Percentiles rank a stretch among this genome's conserved stretches.
Evolutionary conservation across 768 basidiomycete species (phyloP).

Genomic region (Tremella yokohamensis): DNA sequence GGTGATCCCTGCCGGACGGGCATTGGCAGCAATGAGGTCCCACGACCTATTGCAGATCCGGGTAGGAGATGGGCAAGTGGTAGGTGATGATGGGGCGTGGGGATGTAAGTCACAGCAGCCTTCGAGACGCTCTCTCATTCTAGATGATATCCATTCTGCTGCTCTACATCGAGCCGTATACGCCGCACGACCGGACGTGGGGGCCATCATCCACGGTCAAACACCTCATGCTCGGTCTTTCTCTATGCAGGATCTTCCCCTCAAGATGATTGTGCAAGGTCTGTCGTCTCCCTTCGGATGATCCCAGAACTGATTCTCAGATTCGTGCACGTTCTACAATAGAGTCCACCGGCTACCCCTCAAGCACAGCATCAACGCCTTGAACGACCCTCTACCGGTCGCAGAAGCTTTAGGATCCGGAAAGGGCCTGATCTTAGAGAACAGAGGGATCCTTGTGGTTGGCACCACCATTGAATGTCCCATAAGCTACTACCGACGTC

Average conservation of each 20-base stretch:
- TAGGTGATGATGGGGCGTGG: conserved; percentile 8
- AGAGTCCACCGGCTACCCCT: conserved; percentile 7
- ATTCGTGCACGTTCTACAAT: conserved; percentile 17
- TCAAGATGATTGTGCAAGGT: conserved; percentile 17
- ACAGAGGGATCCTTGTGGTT: conserved; percentile 13
- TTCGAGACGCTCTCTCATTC: background rate
- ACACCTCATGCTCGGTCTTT: conserved; percentile 9
- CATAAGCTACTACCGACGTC: conserved; percentile 13
- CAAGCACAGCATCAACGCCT: conserved; percentile 1
- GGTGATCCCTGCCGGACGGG: conserved; percentile 9
- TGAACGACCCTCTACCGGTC: conserved; percentile 5
- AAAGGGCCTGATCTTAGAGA: conserved; percentile 15
- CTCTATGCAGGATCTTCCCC: conserved; percentile 7
- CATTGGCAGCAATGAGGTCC: conserved; percentile 11
- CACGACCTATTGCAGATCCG: conserved; percentile 5
- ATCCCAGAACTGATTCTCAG: background rate
- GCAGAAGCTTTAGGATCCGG: conserved; percentile 2
- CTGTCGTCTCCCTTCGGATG: no score
- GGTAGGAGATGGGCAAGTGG: background rate
- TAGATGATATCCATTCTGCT: conserved; percentile 10
- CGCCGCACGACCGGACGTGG: conserved; percentile 11
- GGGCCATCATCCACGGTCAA: conserved; percentile 12
- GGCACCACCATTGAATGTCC: conserved; percentile 18
- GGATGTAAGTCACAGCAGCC: conserved; percentile 6
- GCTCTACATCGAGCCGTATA: conserved; percentile 13